phyloP scores from a whole-genome alignment of 768 basidiomycete genomes.

The Suillus weaverae region DNA sequence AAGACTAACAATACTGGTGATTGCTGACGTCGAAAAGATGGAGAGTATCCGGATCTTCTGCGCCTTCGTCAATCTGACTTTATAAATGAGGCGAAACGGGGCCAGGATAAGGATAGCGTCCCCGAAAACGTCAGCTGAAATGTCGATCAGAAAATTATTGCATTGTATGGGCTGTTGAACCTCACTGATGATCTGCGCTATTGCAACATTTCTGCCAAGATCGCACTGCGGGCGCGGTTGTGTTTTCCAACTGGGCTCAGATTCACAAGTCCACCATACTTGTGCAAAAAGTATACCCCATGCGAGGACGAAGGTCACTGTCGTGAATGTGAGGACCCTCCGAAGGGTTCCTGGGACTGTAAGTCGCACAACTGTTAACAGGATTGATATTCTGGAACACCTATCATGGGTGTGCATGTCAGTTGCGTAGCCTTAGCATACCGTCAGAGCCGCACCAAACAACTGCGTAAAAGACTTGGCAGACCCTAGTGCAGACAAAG shows the following conservation, averaged over 20 bases:
- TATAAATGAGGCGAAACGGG: slow-evolving; percentile 46
- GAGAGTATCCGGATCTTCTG: slow-evolving; percentile 38
- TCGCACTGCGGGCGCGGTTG: background rate
- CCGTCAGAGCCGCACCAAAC: background rate
- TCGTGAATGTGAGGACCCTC: background rate
- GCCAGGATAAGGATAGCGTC: slow-evolving; percentile 48
- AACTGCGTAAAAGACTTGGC: background rate
- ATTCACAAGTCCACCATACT: background rate
- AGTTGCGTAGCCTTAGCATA: background rate
- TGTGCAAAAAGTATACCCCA: background rate
- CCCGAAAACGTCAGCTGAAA: slow-evolving; percentile 47
- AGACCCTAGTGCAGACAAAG: background rate
- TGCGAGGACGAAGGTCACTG: background rate
- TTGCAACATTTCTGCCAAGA: background rate
- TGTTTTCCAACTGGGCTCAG: background rate
- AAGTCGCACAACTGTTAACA: background rate
- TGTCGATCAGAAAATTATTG: background rate
- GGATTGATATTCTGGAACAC: background rate
- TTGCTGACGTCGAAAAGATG: slow-evolving; percentile 56
- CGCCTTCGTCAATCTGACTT: slow-evolving; percentile 41
- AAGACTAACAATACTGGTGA: slow-evolving; percentile 45
- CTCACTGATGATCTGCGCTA: background rate
- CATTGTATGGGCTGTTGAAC: background rate
- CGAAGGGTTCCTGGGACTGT: background rate
- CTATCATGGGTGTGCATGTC: background rate